Percentiles rank a stretch among this genome's conserved stretches.
phyloP scores from a whole-genome alignment of 2,329 filamentous ascomycete genomes.

The Ceratocystis ficicola region DNA sequence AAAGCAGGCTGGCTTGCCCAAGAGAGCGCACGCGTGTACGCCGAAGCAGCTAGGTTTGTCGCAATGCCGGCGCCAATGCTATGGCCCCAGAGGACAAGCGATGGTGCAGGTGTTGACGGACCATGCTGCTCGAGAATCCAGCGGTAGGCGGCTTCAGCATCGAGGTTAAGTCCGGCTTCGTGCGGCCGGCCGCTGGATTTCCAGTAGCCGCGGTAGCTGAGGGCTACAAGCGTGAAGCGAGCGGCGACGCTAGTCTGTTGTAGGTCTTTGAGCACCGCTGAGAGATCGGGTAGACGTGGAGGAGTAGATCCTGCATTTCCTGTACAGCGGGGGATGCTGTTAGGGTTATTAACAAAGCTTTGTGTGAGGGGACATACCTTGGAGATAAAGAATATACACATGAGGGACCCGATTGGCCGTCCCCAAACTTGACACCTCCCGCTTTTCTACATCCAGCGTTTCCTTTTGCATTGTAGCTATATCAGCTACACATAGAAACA shows the following conservation, averaged over 20 bases:
- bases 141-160: slow-evolving; percentile 50
- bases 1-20: slow-evolving; percentile 26
- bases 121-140: slow-evolving; percentile 44
- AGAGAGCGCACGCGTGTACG: slow-evolving; percentile 21
- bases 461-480: slow-evolving; percentile 25
- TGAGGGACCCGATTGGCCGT: slow-evolving; percentile 10
- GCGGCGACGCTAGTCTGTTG: slow-evolving; percentile 31
- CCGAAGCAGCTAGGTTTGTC: slow-evolving; percentile 43
- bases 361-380: slow-evolving; percentile 33
- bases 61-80: slow-evolving; percentile 64
- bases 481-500: slow-evolving; percentile 47
- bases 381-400: slow-evolving; percentile 46
- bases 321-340: slow-evolving; percentile 25
- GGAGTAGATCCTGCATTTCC: slow-evolving; percentile 49
- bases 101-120: slow-evolving; percentile 25
- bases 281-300: slow-evolving; percentile 45
- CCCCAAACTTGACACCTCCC: slow-evolving; percentile 16
- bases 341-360: neutral
- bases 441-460: neutral
- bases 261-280: slow-evolving; percentile 39
- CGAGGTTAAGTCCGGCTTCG: slow-evolving; percentile 56
- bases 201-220: slow-evolving; percentile 65
- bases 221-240: slow-evolving; percentile 40
- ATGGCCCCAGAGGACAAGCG: slow-evolving; percentile 61
- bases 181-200: slow-evolving; percentile 59